Evolutionary conservation across 192 early-diverging fungal genomes (phyloP).

Genomic region (Cetraspora pellucida): DNA sequence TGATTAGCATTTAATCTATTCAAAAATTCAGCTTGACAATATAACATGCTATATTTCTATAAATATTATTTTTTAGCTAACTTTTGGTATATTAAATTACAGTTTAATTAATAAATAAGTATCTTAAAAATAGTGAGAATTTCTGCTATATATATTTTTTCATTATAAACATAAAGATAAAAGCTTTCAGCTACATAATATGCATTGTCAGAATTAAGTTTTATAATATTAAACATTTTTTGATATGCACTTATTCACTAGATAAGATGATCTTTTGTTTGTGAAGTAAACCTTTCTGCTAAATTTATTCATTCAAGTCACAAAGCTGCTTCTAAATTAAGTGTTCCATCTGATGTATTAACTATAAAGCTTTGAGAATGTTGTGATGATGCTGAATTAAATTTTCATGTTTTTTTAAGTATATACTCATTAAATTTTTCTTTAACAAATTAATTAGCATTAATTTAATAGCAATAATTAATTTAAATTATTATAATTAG

Average conservation of each 20-base stretch:
- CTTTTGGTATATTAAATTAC: background rate
- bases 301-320: background rate
- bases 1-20: slow-evolving; percentile 11
- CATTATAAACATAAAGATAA: slow-evolving; percentile 1
- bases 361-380: background rate
- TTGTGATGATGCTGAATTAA: background rate
- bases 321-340: slow-evolving; percentile 5
- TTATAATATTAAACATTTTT: background rate
- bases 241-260: background rate
- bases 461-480: too few relatives aligned
- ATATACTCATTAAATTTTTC: slow-evolving; percentile 6
- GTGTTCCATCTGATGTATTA: background rate
- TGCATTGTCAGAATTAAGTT: background rate
- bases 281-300: background rate
- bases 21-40: background rate
- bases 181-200: background rate
- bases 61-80: background rate
- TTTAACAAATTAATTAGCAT: background rate
- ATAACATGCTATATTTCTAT: background rate
- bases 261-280: background rate
- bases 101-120: background rate
- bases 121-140: background rate
- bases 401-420: slow-evolving; percentile 2
- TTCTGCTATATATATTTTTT: background rate
- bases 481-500: background rate